Evolutionary conservation across 225 moss, liverwort and hornwort genomes (phyloP).

Genomic region (Takakia lepidozioides): DNA sequence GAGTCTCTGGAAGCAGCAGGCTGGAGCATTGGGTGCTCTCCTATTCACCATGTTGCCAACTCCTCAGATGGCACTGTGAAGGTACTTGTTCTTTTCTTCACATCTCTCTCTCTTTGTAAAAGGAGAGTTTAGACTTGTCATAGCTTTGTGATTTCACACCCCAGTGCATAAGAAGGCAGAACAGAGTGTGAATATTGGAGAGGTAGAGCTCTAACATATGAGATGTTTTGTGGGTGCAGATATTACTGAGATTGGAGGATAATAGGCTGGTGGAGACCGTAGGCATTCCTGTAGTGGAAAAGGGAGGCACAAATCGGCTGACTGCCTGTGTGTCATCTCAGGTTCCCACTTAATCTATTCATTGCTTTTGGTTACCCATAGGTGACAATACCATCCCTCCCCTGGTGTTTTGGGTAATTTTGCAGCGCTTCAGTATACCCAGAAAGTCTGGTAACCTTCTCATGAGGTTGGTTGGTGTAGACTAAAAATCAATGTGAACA

Average conservation of each 20-base stretch:
- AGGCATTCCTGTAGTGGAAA: conserved; percentile 85
- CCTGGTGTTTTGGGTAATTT: no score
- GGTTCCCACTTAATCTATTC: conserved; percentile 25
- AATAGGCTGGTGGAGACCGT: conserved; percentile 92
- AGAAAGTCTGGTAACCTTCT: no score
- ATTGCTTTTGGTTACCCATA: not conserved
- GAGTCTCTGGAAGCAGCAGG: conserved; percentile 60
- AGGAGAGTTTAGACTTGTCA: no score
- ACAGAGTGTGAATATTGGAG: no score
- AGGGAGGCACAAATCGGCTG: conserved; percentile 51
- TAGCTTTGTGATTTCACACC: no score
- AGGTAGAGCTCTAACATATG: no score
- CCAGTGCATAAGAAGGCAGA: no score
- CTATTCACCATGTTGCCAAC: conserved; percentile 72
- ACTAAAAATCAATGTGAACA: no score
- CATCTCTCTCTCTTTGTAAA: not conserved
- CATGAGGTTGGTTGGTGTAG: no score
- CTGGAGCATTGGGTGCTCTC: conserved; percentile 94
- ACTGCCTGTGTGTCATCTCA: conserved; percentile 99
- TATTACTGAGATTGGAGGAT: conserved; percentile 79
- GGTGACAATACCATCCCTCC: no score
- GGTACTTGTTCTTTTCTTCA: conserved; percentile 23
- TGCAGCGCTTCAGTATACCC: no score
- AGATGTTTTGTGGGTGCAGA: conserved; percentile 25
- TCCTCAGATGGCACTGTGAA: conserved; percentile 91